Base-by-base conservation (phyloP, 345 rosid species). In the Populus davidiana region DNA sequence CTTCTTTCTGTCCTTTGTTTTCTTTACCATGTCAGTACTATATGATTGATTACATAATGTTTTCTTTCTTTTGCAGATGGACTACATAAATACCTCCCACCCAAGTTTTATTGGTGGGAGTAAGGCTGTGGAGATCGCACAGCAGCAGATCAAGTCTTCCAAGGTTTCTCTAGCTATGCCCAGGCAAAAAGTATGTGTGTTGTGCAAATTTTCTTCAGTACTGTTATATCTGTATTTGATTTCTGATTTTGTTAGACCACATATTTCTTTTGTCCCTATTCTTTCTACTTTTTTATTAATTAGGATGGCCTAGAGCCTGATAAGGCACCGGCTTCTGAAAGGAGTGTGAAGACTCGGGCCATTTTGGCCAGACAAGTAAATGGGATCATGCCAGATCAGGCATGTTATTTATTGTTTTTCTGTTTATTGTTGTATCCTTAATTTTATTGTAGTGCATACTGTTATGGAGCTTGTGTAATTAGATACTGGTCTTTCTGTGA, bases 81-180 rank as follows among this genome's bases (percentile, higher is more conserved):
- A 88, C 84, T 93, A 95, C 80, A 92, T 93, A 77, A 92, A 95
- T 79, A 95, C 99, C 67, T 93, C 98, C 54, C 97, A 95, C 87
- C 93, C 94, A 74, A 93, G 88, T 80, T 95, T 95, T 86, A 78
- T 92, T 39, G 97, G 99, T 72, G 99, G 99, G 73, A 91, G 91
- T 77, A 95, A 87, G 87, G 98, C 99, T 77, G 94, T 93, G 56
- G 96, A 95, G 85, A 75, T 50, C 69, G 97, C 97, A 50, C 75
- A 79, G 77, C 98, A 93, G 73, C 93, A 91, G 80, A 78, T 92
- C 72, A 93, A 86, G 82, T 86, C 91, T 80, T 88, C 93, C 29
- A 88, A 89, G 86, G 78, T 87, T 75, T 72, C 90, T 73, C 77
- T 88, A 59, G 89, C 96, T 71, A 68, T 85, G 62, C 73, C 90